Conservation (phyloP, 169 alveolate species). For the Amoebophrya sp. region DNA sequence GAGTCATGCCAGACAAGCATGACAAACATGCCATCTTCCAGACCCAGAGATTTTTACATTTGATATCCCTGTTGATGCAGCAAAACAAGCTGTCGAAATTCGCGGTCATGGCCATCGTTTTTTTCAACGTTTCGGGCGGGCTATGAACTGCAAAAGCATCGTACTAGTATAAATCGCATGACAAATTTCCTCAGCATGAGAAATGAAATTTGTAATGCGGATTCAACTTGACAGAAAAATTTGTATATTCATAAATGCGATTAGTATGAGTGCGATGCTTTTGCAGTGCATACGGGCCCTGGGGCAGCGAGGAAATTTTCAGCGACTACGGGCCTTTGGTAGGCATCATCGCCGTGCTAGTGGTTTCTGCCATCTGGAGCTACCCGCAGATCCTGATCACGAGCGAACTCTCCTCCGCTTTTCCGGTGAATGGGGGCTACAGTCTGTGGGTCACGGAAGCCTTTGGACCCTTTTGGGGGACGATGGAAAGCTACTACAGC, state of each 20-base stretch:
- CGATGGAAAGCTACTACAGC: slow-evolving; percentile 30
- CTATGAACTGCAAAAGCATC: no score
- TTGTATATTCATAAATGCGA: no score
- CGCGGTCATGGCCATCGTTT: slow-evolving; percentile 34
- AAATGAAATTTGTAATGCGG: no score
- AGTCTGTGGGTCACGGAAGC: slow-evolving; percentile 32
- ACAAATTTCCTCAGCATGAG: no score
- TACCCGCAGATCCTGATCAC: slow-evolving; percentile 20
- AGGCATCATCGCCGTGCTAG: background rate
- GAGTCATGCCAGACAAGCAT: no score
- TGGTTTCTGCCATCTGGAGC: background rate
- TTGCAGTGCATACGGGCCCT: no score
- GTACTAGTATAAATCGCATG: no score
- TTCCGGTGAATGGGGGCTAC: slow-evolving; percentile 35
- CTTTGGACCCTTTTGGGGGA: slow-evolving; percentile 34
- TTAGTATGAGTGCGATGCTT: no score
- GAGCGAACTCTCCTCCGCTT: slow-evolving; percentile 26
- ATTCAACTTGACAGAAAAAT: no score
- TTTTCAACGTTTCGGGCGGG: slow-evolving; percentile 37
- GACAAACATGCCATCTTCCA: no score
- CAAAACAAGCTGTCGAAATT: background rate
- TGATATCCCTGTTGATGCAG: no score
- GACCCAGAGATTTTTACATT: no score
- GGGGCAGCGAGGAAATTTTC: slow-evolving; percentile 31
- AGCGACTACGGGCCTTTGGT: slow-evolving; percentile 24